Evolutionary conservation across 2,329 filamentous ascomycete species (phyloP), one percentile per base, ranked within the genome.

Genomic region (Graphilbum fragrans): DNA sequence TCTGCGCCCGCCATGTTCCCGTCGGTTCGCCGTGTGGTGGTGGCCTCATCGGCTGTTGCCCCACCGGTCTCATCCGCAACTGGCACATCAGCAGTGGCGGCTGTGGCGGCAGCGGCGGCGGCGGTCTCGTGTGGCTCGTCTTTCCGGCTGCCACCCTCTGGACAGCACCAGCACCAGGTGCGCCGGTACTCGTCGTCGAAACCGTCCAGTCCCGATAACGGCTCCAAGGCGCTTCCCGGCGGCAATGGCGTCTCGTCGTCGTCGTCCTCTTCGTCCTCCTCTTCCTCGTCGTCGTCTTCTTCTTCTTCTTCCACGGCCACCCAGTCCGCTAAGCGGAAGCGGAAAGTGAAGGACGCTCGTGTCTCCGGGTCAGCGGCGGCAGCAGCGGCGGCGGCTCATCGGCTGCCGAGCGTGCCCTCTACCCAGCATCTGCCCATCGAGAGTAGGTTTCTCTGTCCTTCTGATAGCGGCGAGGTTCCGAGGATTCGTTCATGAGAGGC

Each of bases 341-440:
- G 70, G 54, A 79, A 76, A 62, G 59, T 60, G 47, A 79, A 76
- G 58, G 70, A 71, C 44, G 21, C 35, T 17, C 35, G 12, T 56
- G 58, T 31, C 4, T 10, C 29, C 8, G 29, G 12, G 8, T 9
- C 14, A n/a, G 7, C 35, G 35, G 19, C 14, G 7, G 35, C 35
- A n/a, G 5, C 35, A 43, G 44, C 32, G 11, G 58, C 63, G 16
- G 60, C 61, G 16, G 56, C 55, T 43, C 64, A 68, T 45, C 76
- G 76, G 50, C 67, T 86, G 44, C 83, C 83, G 32, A 80, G 76
- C 57, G 84, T 88, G 35, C 82, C 82, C 42, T 82, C 74, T 57
- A 87, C 83, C 38, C 73, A 81, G 49, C 76, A 86, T 62, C 70
- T 88, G 50, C 72, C 76, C 39, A 72, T 77, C 55, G 70, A 77